A percentile compares a stretch with the other conserved stretches of the same genome.
Evolutionary conservation across 2,329 filamentous ascomycete genomes (phyloP).

Genomic region (Trichophyton benhamiae): DNA sequence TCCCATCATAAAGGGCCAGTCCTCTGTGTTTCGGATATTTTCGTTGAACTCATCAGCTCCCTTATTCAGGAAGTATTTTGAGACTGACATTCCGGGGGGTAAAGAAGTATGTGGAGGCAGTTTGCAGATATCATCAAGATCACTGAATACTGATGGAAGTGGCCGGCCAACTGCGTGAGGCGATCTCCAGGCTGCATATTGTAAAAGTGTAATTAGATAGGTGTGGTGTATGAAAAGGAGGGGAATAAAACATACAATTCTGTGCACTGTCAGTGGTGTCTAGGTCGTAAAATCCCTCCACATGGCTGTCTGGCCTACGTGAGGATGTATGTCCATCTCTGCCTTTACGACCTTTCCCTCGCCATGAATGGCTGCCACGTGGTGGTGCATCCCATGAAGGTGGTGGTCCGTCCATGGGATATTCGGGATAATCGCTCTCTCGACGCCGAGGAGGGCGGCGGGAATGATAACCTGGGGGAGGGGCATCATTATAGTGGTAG

Average conservation of each 20-base stretch:
- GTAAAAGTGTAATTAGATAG: background rate
- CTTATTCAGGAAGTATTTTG: constrained; percentile 37
- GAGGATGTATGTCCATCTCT: background rate
- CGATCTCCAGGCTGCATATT: constrained; percentile 13
- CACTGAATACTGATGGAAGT: constrained; percentile 18
- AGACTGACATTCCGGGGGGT: constrained; percentile 34
- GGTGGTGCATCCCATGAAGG: constrained; percentile 6
- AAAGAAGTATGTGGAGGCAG: constrained; percentile 15
- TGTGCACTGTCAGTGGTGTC: constrained; percentile 12
- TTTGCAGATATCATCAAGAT: constrained; percentile 18
- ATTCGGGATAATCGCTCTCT: constrained; percentile 8
- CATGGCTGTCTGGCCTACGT: background rate
- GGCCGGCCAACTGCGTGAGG: constrained; percentile 18
- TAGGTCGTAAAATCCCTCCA: constrained; percentile 3
- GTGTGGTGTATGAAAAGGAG: background rate
- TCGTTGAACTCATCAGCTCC: constrained; percentile 34
- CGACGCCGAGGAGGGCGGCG: constrained; percentile 3
- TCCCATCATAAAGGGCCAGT: constrained; percentile 39
- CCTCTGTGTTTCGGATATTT: constrained; percentile 38
- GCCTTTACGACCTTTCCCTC: background rate
- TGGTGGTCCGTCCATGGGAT: constrained; percentile 4
- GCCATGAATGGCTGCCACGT: constrained; percentile 2
- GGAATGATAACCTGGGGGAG: constrained; percentile 12
- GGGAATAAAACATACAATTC: constrained; percentile 11
- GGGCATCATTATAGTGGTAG: constrained; percentile 7